phyloP scores from a whole-genome alignment of 495 filamentous ascomycete species.

The Lentithecium fluviatile region DNA sequence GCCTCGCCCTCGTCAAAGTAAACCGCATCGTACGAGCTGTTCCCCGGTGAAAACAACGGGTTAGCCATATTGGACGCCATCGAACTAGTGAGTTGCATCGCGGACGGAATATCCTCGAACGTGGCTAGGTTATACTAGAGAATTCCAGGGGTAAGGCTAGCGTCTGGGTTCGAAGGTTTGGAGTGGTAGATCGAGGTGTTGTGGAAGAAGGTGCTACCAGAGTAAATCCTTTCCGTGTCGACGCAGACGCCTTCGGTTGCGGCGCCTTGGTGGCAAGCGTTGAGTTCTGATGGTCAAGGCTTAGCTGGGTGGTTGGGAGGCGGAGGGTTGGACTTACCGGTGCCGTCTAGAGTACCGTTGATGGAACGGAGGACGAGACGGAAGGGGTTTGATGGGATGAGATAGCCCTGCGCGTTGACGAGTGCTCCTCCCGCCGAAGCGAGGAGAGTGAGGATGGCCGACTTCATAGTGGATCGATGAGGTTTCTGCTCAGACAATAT shows the following conservation, averaged over 20 bases:
- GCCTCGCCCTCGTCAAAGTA: slow-evolving; percentile 45
- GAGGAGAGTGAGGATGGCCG: slow-evolving; percentile 6
- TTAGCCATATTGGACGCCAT: slow-evolving; percentile 53
- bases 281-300: slow-evolving; percentile 35
- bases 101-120: slow-evolving; percentile 40
- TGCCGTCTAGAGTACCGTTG: slow-evolving; percentile 43
- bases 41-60: slow-evolving; percentile 46
- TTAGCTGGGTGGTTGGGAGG: not conserved
- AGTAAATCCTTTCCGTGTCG: not conserved
- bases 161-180: slow-evolving; percentile 27
- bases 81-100: slow-evolving; percentile 45
- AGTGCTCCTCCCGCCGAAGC: not conserved
- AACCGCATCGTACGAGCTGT: slow-evolving; percentile 38
- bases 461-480: not conserved
- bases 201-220: not conserved
- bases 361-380: slow-evolving; percentile 27
- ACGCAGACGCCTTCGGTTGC: slow-evolving; percentile 55
- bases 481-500: no score
- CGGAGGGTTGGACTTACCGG: not conserved
- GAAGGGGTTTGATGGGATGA: slow-evolving; percentile 40
- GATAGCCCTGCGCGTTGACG: slow-evolving; percentile 6
- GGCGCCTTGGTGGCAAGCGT: slow-evolving; percentile 57
- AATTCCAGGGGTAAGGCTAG: slow-evolving; percentile 48
- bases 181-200: slow-evolving; percentile 38
- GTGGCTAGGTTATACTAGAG: slow-evolving; percentile 23